Conservation (phyloP, 257 asterid species). For the Rubia yunnanensis region DNA sequence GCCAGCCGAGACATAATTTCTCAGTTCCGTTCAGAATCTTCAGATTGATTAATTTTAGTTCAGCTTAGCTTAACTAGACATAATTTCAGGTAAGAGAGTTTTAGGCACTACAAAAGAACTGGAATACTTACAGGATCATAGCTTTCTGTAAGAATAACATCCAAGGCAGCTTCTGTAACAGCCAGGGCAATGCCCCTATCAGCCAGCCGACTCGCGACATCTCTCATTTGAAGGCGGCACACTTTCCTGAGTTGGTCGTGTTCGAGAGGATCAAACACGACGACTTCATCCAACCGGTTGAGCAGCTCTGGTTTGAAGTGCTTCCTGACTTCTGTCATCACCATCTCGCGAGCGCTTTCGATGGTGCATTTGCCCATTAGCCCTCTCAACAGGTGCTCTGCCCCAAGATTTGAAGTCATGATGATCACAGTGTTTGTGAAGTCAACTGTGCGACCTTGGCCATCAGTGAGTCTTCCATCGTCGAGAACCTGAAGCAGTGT, state of each 20-base stretch:
- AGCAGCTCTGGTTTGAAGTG: constrained; percentile 91
- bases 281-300: constrained; percentile 78
- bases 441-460: constrained; percentile 83
- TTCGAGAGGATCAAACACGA: constrained; percentile 82
- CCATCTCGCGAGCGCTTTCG: constrained; percentile 81
- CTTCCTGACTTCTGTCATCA: constrained; percentile 79
- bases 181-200: constrained; percentile 88
- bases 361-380: constrained; percentile 55
- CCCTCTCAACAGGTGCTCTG: constrained; percentile 58
- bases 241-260: constrained; percentile 76
- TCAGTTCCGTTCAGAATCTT: no score
- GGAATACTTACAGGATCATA: constrained; percentile 65
- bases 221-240: constrained; percentile 71
- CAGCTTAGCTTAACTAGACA: no score
- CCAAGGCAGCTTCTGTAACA: constrained; percentile 62
- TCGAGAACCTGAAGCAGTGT: constrained; percentile 77
- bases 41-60: no score
- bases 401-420: constrained; percentile 93
- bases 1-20: no score
- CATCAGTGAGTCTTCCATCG: constrained; percentile 86
- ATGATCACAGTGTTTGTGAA: constrained; percentile 73
- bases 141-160: constrained; percentile 62
- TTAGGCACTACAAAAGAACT: not conserved
- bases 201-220: constrained; percentile 72
- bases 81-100: not conserved